Evolutionary conservation across 2,329 filamentous ascomycete species (phyloP), one percentile per base, ranked within the genome.

Genomic region (Fusarium acutatum): DNA sequence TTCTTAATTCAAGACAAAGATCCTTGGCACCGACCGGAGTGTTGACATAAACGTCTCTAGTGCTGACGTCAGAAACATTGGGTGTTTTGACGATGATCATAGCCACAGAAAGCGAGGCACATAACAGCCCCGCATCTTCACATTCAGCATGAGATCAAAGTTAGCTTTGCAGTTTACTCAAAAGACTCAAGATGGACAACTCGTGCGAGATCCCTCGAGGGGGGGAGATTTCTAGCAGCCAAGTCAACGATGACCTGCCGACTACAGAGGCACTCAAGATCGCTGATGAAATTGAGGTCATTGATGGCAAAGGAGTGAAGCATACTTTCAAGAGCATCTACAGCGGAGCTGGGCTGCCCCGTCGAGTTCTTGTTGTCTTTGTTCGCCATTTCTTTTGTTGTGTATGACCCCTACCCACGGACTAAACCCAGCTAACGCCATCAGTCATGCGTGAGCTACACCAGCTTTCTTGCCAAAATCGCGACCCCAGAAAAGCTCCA

Each of bases 311-410:
- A 13, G 41, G 49, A 28, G 34, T 32, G 15, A 56, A 47, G 7
- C 71, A 74, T 34, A 38, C 60, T 1, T 74, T 74, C 35, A 62
- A 53, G 22, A 74, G 67, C 40, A 44, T 69, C 24, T 74, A 72
- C 22, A 65, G 40, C 6, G 38, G 71, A 17, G 35, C 60, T 9
- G 52, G 43, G 4, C 1, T 17, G 3, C 43, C 67, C 9, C 24
- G 46, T 2, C 43, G 63, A 12, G 57, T 74, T 13, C 60, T 74
- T 15, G 59, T 74, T 7, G 56, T 74, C 3, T 74, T 74, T 20
- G 32, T 74, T 12, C 71, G 71, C 1, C 71, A 74, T 26, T 74
- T 74, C 15, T 74, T 60, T 17, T 74, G 71, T 14, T 40, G 60
- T 12, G 71, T 65, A 74, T 5, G 14, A 2, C 2, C 8, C 26